These are phyloP conservation scores for Tylopilus plumbeoviolaceoides DNA, from an alignment of 768 basidiomycete genomes.

Conservation along the genomic window DNA sequence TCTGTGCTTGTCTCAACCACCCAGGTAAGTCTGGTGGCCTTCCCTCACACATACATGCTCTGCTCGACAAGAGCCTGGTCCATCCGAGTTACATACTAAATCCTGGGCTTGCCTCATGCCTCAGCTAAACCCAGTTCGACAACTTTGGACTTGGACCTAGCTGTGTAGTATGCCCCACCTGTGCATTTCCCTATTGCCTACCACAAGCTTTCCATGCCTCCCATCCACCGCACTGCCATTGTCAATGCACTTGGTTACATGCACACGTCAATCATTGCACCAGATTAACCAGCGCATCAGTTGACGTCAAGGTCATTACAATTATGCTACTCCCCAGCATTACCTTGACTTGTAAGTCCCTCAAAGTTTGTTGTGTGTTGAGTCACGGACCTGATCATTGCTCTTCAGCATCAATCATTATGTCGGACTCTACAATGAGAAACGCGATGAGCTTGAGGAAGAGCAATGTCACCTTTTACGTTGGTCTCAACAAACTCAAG, in stretches of 20 bases:
- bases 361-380: neutral
- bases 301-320: constrained; percentile 88
- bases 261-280: constrained; percentile 83
- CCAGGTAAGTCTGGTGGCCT: too few relatives aligned
- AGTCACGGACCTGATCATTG: constrained; percentile 3
- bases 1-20: too few relatives aligned
- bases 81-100: too few relatives aligned
- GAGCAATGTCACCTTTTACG: constrained; percentile 97
- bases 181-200: constrained; percentile 86
- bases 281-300: constrained; percentile 86
- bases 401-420: constrained; percentile 87
- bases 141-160: constrained; percentile 88
- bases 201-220: constrained; percentile 76
- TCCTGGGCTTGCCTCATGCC: too few relatives aligned
- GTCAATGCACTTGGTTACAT: constrained; percentile 93
- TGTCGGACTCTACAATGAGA: constrained; percentile 90
- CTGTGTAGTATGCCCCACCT: constrained; percentile 81
- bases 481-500: constrained; percentile 93
- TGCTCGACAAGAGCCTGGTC: too few relatives aligned
- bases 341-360: constrained; percentile 93
- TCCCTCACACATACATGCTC: too few relatives aligned
- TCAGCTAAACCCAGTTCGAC: too few relatives aligned
- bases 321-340: constrained; percentile 95
- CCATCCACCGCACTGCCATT: constrained; percentile 83
- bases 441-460: constrained; percentile 97